Base-by-base conservation (phyloP, 306 rosid genomes). In the Begonia masoniana region DNA sequence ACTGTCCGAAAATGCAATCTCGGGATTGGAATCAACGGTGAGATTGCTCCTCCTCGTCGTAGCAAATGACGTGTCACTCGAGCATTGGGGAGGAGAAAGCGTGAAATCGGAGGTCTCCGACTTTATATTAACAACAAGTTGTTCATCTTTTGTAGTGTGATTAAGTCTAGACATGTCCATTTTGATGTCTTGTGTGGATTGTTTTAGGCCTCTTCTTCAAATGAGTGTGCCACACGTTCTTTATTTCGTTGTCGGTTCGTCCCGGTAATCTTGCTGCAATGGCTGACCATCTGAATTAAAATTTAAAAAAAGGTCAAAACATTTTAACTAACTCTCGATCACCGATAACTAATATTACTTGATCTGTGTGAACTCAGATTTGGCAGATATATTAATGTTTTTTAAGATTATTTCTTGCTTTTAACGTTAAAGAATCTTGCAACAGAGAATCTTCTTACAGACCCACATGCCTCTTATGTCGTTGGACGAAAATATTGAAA, bases 191-290 rank as follows among this genome's bases (percentile, higher is more conserved):
- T 26, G 35, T 15, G 19, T 39, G 43, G 58, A 53, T 47, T 71
- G 72, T 39, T 56, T 71, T 43, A 82, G 4, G 64, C 66, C 75
- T 89, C 73, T 82, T 89, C 68, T 89, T 89, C 71, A 89, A 65
- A 55, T 82, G 94, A 46, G 97, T 85, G 73, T 89, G 89, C 97
- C 97, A 89, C 11, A 89, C 94, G 54, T 89, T 89, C 64, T 89
- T 89, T 8, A 89, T 85, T 49, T 89, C 95, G 15, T 89, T 89
- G 61, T 89, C 97, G 9, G 97, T 85, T 35, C 97, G 70, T 1
- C 97, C 97, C 0, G 95, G 95, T 62, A 89, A 63, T 52, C 57
- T 85, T 0, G 91, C 87, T 14, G 97, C 95, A 21, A 89, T 89
- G 8, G 80, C 73, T 6, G 97, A 89, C 97, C 97, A 89, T 74